Conservation (phyloP, 2,329 filamentous ascomycete species). For the Diplodia corticola region DNA sequence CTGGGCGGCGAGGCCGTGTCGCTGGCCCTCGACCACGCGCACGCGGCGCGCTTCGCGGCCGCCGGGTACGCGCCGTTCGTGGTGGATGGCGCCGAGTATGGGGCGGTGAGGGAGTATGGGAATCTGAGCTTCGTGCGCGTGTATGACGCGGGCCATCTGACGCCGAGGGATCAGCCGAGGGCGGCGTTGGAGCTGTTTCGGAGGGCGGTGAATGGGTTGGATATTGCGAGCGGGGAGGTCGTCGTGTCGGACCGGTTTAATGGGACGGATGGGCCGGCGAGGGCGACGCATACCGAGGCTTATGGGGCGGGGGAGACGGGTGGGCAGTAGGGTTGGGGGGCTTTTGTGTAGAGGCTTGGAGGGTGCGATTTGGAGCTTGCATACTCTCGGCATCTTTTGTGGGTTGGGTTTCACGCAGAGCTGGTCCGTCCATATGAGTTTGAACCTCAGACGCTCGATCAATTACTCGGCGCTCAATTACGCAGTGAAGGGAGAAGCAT, state of each 20-base stretch:
- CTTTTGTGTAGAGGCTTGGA: background rate
- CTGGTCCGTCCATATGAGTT: no score
- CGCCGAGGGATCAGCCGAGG: slow-evolving; percentile 46
- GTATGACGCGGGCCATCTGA: slow-evolving; percentile 55
- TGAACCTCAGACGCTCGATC: no score
- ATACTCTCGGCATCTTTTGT: background rate
- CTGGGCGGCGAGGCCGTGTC: slow-evolving; percentile 73
- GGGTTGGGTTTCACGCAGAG: no score
- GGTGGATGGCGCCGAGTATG: slow-evolving; percentile 57
- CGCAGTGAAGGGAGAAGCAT: no score
- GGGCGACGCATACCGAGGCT: background rate
- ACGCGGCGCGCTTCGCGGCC: background rate
- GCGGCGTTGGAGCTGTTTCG: slow-evolving; percentile 20
- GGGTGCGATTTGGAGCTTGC: background rate
- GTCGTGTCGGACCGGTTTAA: background rate
- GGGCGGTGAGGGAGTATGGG: slow-evolving; percentile 72
- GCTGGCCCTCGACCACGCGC: slow-evolving; percentile 43
- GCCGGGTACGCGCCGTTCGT: slow-evolving; percentile 72
- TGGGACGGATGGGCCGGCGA: background rate
- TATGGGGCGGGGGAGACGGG: background rate
- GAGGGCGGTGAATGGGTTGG: background rate
- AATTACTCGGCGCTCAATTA: no score
- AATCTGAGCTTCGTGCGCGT: slow-evolving; percentile 59
- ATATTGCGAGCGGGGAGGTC: background rate
- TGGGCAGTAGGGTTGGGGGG: background rate